Percentiles rank a stretch among this genome's conserved stretches.
These are phyloP conservation scores for Spiromastix sp. DNA, from an alignment of 2,329 filamentous ascomycete species.

Conservation along the genomic window DNA sequence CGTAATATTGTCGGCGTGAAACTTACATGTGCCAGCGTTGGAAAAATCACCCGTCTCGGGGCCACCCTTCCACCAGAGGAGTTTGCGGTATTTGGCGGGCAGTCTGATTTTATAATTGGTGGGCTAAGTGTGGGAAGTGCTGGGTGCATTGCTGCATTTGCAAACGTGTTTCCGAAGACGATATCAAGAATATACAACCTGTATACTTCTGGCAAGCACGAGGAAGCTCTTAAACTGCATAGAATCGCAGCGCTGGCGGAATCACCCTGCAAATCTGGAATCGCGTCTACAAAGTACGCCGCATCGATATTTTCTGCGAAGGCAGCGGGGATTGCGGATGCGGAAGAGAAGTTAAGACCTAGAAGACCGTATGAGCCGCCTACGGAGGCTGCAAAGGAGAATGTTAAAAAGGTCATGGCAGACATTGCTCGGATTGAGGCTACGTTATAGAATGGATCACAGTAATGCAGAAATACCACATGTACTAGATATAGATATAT, in stretches of 20 bases:
- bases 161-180: slow-evolving; percentile 47
- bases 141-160: slow-evolving; percentile 49
- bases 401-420: slow-evolving; percentile 30
- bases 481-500: too few species aligned
- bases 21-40: slow-evolving; percentile 53
- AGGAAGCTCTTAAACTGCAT: slow-evolving; percentile 53
- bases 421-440: slow-evolving; percentile 33
- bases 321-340: slow-evolving; percentile 49
- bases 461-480: too few species aligned
- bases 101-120: slow-evolving; percentile 58
- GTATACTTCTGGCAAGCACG: slow-evolving; percentile 46
- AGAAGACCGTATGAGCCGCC: slow-evolving; percentile 50
- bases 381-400: slow-evolving; percentile 34
- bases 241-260: slow-evolving; percentile 55
- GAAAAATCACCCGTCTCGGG: slow-evolving; percentile 48
- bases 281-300: slow-evolving; percentile 59
- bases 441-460: slow-evolving; percentile 12
- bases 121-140: slow-evolving; percentile 43
- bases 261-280: slow-evolving; percentile 54
- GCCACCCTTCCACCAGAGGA: slow-evolving; percentile 41
- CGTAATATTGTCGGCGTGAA: slow-evolving; percentile 54
- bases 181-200: slow-evolving; percentile 50
- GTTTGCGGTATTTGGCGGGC: slow-evolving; percentile 62
- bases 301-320: slow-evolving; percentile 50
- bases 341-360: slow-evolving; percentile 48